Evolutionary conservation across 208 protist genomes (phyloP).

Genomic region (Crithidia bombi): DNA sequence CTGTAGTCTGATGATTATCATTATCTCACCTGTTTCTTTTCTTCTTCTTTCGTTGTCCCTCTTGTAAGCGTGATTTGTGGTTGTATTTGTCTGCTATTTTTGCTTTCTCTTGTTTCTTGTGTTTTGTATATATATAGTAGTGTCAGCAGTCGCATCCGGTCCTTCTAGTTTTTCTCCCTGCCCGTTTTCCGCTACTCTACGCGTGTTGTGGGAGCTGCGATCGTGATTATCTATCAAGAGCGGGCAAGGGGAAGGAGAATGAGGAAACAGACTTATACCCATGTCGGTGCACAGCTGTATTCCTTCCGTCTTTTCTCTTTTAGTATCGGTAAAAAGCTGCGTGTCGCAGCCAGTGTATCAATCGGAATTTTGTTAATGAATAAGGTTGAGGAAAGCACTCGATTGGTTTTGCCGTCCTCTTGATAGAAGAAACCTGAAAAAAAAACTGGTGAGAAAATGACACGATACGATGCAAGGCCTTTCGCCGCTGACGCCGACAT

Average conservation of each 20-base stretch:
- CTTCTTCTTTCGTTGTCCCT: not conserved
- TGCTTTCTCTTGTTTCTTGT: conserved; percentile 5
- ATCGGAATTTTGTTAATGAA: too few relatives aligned
- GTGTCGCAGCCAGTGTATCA: too few relatives aligned
- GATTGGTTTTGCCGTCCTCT: too few relatives aligned
- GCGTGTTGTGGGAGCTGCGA: not conserved
- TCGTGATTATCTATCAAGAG: too few relatives aligned
- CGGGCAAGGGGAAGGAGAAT: not conserved
- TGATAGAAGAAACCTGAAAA: too few relatives aligned
- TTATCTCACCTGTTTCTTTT: conserved; percentile 12
- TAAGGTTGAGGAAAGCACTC: too few relatives aligned
- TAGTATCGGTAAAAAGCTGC: conserved; percentile 4
- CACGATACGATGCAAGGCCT: too few relatives aligned
- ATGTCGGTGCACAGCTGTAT: conserved; percentile 5
- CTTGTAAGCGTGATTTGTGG: conserved; percentile 6
- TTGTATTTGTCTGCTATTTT: conserved; percentile 6
- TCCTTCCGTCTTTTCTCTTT: not conserved
- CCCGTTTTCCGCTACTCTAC: not conserved
- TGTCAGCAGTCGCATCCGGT: not conserved
- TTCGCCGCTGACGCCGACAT: too few relatives aligned
- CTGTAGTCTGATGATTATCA: too few relatives aligned
- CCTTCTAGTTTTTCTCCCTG: conserved; percentile 2
- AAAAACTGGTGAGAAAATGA: too few relatives aligned
- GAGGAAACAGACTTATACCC: conserved; percentile 4
- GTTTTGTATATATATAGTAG: not conserved